Base-by-base conservation (phyloP, 1,139 yeast species). In the Fermentozyma sake region DNA sequence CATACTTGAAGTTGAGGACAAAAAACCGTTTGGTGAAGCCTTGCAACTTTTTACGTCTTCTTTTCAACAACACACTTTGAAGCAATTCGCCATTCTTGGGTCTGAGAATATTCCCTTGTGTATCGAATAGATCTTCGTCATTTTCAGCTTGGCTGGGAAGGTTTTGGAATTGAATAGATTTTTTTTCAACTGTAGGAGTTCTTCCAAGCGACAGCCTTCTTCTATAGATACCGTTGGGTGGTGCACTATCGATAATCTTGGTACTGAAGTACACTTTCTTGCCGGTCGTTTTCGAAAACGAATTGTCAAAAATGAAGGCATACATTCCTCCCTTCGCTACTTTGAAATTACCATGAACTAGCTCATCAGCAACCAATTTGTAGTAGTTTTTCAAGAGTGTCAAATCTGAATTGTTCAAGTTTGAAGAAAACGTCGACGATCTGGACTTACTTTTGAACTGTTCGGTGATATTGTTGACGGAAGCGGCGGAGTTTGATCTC, bases 281-380 rank as follows among this genome's bases (percentile, higher is more conserved):
- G 28, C 89, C 78, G 13, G 79, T 82, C 23, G 81, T 85, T 46
- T 85, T 86, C 20, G 95, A 81, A 42, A 89, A 86, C 1, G 95
- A 82, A 53, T 91, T 91, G 55, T 91, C 97, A 50, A 91, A 81
- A 11, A 91, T 81, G 49, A 91, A 81, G 0, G 96, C 97, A 58
- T 75, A 83, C 50, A 79, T 72, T 2, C 85, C 84, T 7, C 77
- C 79, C 18, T 61, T 59, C 3, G 55, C 50, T 2, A 80, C 80
- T 12, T 66, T 68, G 37, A 79, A 66, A 19, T 68, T 62, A 1
- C 93, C 95, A 32, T 74, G 77, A 27, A 71, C 71, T 47, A 78
- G 54, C 38, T 76, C 79, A 37, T 76, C 77, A 38, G 61, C 68
- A 46, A 41, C 75, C 71, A 49, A 68, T 34, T 49, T 48, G 32